Percentiles rank a stretch among this genome's conserved stretches.
Evolutionary conservation across 345 rosid species (phyloP).

Genomic region (Pugionium dolabratum): DNA sequence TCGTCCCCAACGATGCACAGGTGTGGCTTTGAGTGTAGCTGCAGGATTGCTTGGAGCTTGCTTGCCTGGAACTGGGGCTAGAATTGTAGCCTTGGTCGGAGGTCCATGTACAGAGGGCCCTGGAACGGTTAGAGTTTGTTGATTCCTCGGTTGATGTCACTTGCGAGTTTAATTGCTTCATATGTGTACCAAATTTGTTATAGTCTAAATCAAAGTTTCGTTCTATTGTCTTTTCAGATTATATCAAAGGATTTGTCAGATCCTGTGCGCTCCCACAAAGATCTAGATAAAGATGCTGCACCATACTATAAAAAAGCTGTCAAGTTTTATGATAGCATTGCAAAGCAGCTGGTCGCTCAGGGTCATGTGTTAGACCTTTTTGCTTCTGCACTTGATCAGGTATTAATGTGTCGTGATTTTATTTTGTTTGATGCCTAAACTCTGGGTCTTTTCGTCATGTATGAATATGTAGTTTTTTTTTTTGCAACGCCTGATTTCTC

Average conservation of each 20-base stretch:
- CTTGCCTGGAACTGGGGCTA: slow-evolving; percentile 93
- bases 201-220: neutral
- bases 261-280: slow-evolving; percentile 99
- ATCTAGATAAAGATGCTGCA: slow-evolving; percentile 99
- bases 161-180: slow-evolving; percentile 11
- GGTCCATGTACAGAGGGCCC: slow-evolving; percentile 99
- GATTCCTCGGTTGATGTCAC: slow-evolving; percentile 17
- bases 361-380: slow-evolving; percentile 97
- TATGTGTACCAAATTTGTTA: slow-evolving; percentile 12
- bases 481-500: slow-evolving; percentile 6
- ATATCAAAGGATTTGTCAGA: slow-evolving; percentile 94
- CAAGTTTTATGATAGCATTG: slow-evolving; percentile 81
- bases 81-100: slow-evolving; percentile 91
- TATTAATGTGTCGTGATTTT: slow-evolving; percentile 41
- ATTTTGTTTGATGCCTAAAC: slow-evolving; percentile 15
- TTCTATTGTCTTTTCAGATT: slow-evolving; percentile 59
- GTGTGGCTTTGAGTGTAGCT: slow-evolving; percentile 95
- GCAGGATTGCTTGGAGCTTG: slow-evolving; percentile 93
- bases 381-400: slow-evolving; percentile 99
- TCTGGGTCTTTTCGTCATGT: slow-evolving; percentile 6
- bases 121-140: slow-evolving; percentile 75
- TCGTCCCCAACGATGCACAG: slow-evolving; percentile 82
- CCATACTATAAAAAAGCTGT: slow-evolving; percentile 95
- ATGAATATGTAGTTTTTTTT: neutral
- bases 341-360: slow-evolving; percentile 94